Base-by-base conservation (phyloP, 768 basidiomycete genomes). In the Leccinum subgranulosum region DNA sequence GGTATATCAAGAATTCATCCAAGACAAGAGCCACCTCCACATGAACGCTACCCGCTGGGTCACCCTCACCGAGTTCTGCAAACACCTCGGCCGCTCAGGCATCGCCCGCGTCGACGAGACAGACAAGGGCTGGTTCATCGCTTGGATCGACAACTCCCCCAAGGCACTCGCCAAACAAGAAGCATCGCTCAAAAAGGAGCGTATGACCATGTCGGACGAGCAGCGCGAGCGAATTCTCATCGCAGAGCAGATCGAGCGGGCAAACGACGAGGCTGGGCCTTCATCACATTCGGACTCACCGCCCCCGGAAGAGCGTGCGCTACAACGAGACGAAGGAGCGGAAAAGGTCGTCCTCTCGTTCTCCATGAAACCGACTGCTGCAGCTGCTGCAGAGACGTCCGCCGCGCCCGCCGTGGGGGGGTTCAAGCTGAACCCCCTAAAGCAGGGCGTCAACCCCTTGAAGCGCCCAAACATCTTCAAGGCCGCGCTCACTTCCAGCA, bases 1-100 rank as follows among this genome's bases (percentile, higher is more conserved):
- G 49, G 96, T 98, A 14, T 99, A 99, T 65, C 95, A 99, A 73
- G 97, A 98, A 72, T 96, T 92, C 74, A 99, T 99, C 63, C 81
- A 89, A 56, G 95, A 98, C 76, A 95, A 94, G 75, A 69, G 77
- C 47, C 97, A 98, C 73, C 77, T 97, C 29, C 97, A 99, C 77
- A 99, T 99, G 97, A 99, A 99, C 74, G 76, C 95, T 6, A 98
- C 97, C 14, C 87, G 92, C 50, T 99, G 96, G 94, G 92, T 98
- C 28, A 97, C 97, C 12, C 81, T 98, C 66, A 92, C 92, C n/a
- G 96, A 96, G 71, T 99, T 98, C 63, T 79, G 83, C 63, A 94
- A 96, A 73, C 84, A 94, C 65, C 80, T 99, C 29, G 95, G 96
- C 2, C 80, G 92, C 36, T 76, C 79, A 2, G 95, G 97, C 33